phyloP scores from a whole-genome alignment of 192 early-diverging fungal species.

The Obelidium mucronatum region DNA sequence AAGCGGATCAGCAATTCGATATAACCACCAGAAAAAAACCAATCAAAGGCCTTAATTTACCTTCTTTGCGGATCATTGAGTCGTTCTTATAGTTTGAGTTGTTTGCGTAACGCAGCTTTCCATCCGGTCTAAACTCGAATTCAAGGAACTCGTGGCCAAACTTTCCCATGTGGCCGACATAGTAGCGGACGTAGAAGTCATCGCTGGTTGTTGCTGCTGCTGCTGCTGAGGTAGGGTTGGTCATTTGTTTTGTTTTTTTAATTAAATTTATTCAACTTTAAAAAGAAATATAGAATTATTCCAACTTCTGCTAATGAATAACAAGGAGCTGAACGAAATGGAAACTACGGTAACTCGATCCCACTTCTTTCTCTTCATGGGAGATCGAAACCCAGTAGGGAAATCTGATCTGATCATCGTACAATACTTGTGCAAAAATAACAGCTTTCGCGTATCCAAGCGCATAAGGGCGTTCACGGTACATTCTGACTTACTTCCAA shows the following conservation, averaged over 20 bases:
- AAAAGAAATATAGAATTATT: too few relatives aligned
- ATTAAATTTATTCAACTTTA: too few relatives aligned
- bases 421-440: neutral
- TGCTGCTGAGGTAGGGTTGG: too few relatives aligned
- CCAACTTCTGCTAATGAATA: too few relatives aligned
- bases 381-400: neutral
- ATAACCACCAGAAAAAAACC: neutral
- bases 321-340: slow-evolving; percentile 34
- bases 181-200: slow-evolving; percentile 68
- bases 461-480: slow-evolving; percentile 67
- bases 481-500: neutral
- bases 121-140: slow-evolving; percentile 91
- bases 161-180: slow-evolving; percentile 82
- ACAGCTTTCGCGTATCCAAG: slow-evolving; percentile 46
- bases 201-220: slow-evolving; percentile 36
- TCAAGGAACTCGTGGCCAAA: slow-evolving; percentile 99
- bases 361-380: neutral
- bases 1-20: neutral
- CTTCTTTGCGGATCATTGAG: slow-evolving; percentile 92
- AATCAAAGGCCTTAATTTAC: slow-evolving; percentile 45
- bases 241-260: too few relatives aligned
- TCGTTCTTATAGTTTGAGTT: slow-evolving; percentile 98
- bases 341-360: slow-evolving; percentile 27
- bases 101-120: slow-evolving; percentile 94
- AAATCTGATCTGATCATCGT: too few relatives aligned